These are phyloP conservation scores for Lactuca saligna DNA, from an alignment of 129 eudicot genomes.

Conservation along the genomic window DNA sequence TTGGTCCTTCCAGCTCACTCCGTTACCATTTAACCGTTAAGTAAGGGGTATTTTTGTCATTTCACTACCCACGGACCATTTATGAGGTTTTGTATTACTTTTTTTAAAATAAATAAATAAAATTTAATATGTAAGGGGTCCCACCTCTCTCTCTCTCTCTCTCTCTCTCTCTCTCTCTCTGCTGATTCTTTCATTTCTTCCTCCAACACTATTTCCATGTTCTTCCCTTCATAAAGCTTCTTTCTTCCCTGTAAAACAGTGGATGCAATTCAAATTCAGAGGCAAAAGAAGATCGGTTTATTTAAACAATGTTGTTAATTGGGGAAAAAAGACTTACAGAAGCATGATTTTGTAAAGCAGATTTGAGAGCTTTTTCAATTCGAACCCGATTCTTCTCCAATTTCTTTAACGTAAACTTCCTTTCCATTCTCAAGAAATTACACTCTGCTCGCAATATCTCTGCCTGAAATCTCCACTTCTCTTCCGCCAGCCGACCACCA, in stretches of 20 bases:
- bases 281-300: background rate
- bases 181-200: conserved; percentile 80
- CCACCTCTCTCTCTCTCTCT: too few species aligned
- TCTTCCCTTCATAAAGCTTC: conserved; percentile 71
- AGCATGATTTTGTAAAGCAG: conserved; percentile 72
- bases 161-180: conserved; percentile 20
- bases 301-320: background rate
- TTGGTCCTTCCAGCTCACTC: too few species aligned
- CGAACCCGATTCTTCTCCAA: conserved; percentile 62
- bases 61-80: too few species aligned
- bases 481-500: conserved; percentile 48
- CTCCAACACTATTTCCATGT: conserved; percentile 57
- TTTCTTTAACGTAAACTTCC: conserved; percentile 69
- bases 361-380: conserved; percentile 54
- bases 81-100: too few species aligned
- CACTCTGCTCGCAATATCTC: conserved; percentile 92
- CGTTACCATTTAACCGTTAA: too few species aligned
- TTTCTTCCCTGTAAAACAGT: conserved; percentile 55
- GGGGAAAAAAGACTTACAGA: conserved; percentile 48
- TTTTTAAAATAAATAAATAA: too few species aligned
- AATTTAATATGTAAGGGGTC: too few species aligned
- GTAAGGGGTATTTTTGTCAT: too few species aligned
- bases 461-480: conserved; percentile 85
- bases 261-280: background rate
- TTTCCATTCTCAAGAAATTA: conserved; percentile 77